Evolutionary conservation across 495 filamentous ascomycete species (phyloP), one percentile per base, ranked within the genome.

Genomic region (Penicillium arizonense): DNA sequence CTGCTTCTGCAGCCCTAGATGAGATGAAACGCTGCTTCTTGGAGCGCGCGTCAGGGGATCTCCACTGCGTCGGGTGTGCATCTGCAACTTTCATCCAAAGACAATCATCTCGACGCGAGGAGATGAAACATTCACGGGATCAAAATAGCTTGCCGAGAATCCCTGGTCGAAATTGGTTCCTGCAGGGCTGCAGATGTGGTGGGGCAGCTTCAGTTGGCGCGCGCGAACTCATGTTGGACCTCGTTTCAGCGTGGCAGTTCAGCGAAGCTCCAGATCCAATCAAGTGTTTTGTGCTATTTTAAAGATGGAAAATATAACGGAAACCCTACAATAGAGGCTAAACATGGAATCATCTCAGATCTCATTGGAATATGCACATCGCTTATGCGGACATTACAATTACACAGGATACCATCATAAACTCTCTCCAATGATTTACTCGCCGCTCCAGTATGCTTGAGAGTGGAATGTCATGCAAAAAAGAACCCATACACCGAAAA

Each of bases 391-490:
- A 56, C 53, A 53, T 59, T 62, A 62, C 41, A 53, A 57, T 51
- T 63, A 65, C 59, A 63, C 28, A 48, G 32, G 48, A 42, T 48
- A 57, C 24, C 39, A 50, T 45, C 36, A 56, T 30, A 41, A 33
- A 20, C 44, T 37, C 47, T 52, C 43, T 52, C 44, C 51, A 42
- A 57, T 51, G 50, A 57, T 44, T 54, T 59, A 52, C 55, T 61
- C 52, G 50, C 54, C 56, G 48, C 35, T 43, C 51, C 47, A 57
- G 52, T 21, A 62, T 58, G 53, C 50, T 55, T 54, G 62, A 67
- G 65, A 50, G 63, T 59, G 58, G 67, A 68, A 50, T 58, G 59
- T 56, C 50, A 65, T 63, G 64, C 60, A 62, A 63, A 41, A 54
- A 44, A 50, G 54, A 44, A 41, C 40, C 36, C 40, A 54, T 36